Base-by-base conservation (phyloP, 1,284 basidiomycete species). In the Mycosarcoma mackinlayi region DNA sequence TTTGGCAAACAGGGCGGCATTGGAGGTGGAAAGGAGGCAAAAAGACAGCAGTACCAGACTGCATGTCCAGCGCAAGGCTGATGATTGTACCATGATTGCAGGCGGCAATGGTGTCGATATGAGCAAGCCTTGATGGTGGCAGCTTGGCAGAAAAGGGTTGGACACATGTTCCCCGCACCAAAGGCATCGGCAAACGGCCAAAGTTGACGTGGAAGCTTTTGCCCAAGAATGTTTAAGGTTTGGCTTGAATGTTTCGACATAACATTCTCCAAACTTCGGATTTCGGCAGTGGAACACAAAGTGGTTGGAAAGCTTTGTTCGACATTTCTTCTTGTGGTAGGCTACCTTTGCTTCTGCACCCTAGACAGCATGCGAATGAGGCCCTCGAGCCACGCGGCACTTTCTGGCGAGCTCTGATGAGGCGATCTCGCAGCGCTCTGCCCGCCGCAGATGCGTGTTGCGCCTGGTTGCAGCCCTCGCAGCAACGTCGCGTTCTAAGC, bases 1-100 rank as follows among this genome's bases (percentile, higher is more conserved):
- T 18, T 53, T 49, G 40, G 76, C 18, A 42, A 80, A 82, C 33
- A 82, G 72, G 23, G 80, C 78, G 4, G 73, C 79, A 3, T 58
- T 42, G 25, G 61, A 54, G 40, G 44, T 39, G 52, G 35, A 10
- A 24, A 52, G 21, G 13, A 73, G 49, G 24, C 49, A 27, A 10
- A 46, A 10, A 11, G 64, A 53, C n/a, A 68, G 49, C 38, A 66
- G 46, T 25, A 59, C 24, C n/a, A 73, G 54, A 33, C 63, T 60
- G 57, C 44, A 49, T 16, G 38, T 53, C 44, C 48, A 52, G 27
- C 38, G 41, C 14, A 53, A 23, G 2, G 24, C 24, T 37, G 52
- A 24, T 25, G 45, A n/a, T n/a, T n/a, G n/a, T n/a, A n/a, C 33
- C 13, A 54, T 16, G 42, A 54, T 56, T 19, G 1, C 25, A 19